Conservation (phyloP, 1,139 yeast species). For the Geotrichum histeridarum region DNA sequence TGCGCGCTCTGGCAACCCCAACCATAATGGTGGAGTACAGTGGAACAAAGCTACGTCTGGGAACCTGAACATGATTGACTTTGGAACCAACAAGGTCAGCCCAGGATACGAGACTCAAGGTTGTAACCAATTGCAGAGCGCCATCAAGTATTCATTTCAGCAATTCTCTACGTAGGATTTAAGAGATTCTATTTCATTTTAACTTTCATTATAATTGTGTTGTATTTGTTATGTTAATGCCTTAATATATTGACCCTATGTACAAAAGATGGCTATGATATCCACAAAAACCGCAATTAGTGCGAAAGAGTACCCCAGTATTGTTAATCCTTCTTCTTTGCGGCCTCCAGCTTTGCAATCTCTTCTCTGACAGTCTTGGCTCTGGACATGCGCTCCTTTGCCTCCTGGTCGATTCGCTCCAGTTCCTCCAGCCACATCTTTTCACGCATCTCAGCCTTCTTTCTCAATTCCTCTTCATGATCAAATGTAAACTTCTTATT, state of each 20-base stretch:
- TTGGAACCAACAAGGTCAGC: constrained; percentile 15
- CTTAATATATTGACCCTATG: background rate
- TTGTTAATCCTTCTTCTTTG: background rate
- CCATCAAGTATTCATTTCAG: constrained; percentile 11
- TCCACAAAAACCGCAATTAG: background rate
- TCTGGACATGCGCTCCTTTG: constrained; percentile 44
- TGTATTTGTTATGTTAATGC: too few species aligned
- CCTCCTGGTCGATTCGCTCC: constrained; percentile 74
- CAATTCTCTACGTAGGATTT: background rate
- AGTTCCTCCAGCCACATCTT: constrained; percentile 85
- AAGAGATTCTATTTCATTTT: background rate
- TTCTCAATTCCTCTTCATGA: constrained; percentile 57
- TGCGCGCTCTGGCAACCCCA: constrained; percentile 29
- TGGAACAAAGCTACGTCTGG: constrained; percentile 22
- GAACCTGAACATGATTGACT: constrained; percentile 18
- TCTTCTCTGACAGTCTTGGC: constrained; percentile 22
- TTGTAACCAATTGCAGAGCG: constrained; percentile 7
- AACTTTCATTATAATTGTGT: too few species aligned
- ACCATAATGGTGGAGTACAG: constrained; percentile 10
- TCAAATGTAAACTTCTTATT: constrained; percentile 53
- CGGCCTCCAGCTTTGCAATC: constrained; percentile 13
- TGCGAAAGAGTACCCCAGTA: background rate
- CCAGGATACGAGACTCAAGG: background rate
- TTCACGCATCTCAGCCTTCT: constrained; percentile 81
- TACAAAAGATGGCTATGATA: background rate